phyloP scores from a whole-genome alignment of 345 rosid species.

The Ricinus communis region DNA sequence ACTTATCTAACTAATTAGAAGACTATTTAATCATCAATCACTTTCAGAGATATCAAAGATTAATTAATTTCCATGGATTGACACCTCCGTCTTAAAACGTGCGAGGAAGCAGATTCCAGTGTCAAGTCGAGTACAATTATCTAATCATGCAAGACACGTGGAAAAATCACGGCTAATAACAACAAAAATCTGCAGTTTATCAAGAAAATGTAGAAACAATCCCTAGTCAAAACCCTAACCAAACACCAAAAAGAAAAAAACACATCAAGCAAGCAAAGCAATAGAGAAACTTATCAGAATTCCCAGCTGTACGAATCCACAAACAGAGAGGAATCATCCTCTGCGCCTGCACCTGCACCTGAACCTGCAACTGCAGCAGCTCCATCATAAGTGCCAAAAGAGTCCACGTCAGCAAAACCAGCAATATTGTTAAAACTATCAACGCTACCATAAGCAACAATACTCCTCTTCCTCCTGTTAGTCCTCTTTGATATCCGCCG shows the following conservation, averaged over 20 bases:
- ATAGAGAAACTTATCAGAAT: not conserved
- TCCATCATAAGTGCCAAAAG: not conserved
- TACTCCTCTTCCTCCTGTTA: conserved; percentile 1
- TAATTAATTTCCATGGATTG: too few relatives aligned
- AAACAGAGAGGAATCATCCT: not conserved
- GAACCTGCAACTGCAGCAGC: not conserved
- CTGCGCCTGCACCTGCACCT: not conserved
- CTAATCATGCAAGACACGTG: not conserved
- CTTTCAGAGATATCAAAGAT: too few relatives aligned
- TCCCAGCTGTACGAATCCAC: conserved; percentile 20
- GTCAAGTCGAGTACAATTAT: too few relatives aligned
- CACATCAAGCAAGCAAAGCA: too few relatives aligned
- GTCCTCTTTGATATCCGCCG: conserved; percentile 11
- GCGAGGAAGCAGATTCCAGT: too few relatives aligned
- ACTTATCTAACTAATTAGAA: too few relatives aligned
- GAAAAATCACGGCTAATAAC: not conserved
- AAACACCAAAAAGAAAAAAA: not conserved
- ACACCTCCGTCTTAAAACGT: too few relatives aligned
- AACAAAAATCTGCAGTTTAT: not conserved
- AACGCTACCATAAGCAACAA: not conserved
- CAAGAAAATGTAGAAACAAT: not conserved
- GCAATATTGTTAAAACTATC: not conserved
- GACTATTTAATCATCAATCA: too few relatives aligned
- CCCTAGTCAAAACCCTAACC: not conserved
- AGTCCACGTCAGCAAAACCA: not conserved